Conservation (phyloP, 2,329 filamentous ascomycete genomes). For the Colletotrichum echinochloae region DNA sequence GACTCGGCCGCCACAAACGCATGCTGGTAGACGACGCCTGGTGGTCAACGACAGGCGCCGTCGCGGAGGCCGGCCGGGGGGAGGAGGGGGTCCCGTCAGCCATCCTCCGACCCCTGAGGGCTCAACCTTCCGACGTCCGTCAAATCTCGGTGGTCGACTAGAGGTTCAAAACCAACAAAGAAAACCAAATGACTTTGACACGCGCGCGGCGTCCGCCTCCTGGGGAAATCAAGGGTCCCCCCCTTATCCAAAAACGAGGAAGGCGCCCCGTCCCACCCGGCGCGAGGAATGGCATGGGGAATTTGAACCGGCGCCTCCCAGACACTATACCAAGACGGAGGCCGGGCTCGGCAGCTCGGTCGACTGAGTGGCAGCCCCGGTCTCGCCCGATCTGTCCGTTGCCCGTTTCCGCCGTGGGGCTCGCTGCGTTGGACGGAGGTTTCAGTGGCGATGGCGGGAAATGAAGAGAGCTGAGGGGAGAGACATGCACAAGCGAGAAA, state of each 20-base stretch:
- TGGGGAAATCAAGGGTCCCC: too few relatives aligned
- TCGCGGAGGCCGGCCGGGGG: background rate
- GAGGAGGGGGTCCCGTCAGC: background rate
- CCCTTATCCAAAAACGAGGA: too few relatives aligned
- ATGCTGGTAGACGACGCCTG: constrained; percentile 1
- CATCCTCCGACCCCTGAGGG: too few relatives aligned
- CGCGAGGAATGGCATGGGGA: constrained; percentile 12
- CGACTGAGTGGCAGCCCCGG: constrained; percentile 12
- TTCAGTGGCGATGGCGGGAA: background rate
- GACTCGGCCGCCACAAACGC: constrained; percentile 20
- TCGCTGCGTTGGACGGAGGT: background rate
- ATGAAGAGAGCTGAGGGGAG: background rate
- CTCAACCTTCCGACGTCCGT: background rate
- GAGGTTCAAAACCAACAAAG: constrained; percentile 10
- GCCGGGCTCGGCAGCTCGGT: constrained; percentile 4
- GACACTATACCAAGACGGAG: constrained; percentile 5
- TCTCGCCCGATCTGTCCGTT: constrained; percentile 20
- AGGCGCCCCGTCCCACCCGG: too few relatives aligned
- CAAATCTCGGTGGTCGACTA: background rate
- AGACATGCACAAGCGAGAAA: background rate
- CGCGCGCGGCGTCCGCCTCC: background rate
- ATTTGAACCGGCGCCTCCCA: constrained; percentile 6
- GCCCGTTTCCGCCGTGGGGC: background rate
- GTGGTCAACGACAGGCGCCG: background rate
- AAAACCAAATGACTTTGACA: background rate